These are phyloP conservation scores for Penicillium palitans DNA, from an alignment of 2,329 filamentous ascomycete species.

Conservation along the genomic window DNA sequence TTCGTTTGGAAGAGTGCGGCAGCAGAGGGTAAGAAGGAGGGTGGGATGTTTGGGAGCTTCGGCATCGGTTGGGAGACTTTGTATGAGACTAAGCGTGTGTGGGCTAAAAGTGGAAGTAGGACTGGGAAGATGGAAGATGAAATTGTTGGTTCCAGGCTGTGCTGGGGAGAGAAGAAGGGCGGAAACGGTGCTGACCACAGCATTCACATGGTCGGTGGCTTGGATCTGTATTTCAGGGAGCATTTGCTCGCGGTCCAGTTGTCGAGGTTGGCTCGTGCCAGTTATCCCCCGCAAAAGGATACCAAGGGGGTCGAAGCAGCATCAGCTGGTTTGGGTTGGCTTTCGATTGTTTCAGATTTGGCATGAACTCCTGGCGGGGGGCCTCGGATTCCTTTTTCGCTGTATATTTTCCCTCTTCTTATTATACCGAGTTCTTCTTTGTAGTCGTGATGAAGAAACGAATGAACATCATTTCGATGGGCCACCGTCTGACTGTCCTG, in stretches of 20 bases:
- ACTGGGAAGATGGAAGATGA: constrained; percentile 21
- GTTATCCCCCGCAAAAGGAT: constrained; percentile 19
- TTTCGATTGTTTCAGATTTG: not conserved
- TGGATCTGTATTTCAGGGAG: constrained; percentile 21
- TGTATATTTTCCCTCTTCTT: not conserved
- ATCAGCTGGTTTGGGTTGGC: not conserved
- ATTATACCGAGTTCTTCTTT: not conserved
- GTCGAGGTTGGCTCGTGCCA: constrained; percentile 13
- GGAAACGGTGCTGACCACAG: constrained; percentile 13
- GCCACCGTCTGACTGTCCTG: not conserved
- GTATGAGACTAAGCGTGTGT: constrained; percentile 21
- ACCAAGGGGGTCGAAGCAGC: constrained; percentile 12
- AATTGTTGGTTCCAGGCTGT: constrained; percentile 15
- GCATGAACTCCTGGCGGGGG: not conserved
- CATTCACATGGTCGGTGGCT: constrained; percentile 16
- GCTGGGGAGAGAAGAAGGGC: constrained; percentile 21
- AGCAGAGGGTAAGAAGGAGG: constrained; percentile 10
- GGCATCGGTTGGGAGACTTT: constrained; percentile 19
- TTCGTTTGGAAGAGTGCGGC: constrained; percentile 20
- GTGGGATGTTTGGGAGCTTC: constrained; percentile 13
- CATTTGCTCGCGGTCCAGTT: constrained; percentile 21
- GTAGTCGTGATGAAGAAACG: not conserved
- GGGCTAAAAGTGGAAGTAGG: constrained; percentile 16
- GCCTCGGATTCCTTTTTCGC: not conserved
- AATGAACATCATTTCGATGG: not conserved